Conservation (phyloP, 1,284 basidiomycete species). For the Abortiporus biennis region DNA sequence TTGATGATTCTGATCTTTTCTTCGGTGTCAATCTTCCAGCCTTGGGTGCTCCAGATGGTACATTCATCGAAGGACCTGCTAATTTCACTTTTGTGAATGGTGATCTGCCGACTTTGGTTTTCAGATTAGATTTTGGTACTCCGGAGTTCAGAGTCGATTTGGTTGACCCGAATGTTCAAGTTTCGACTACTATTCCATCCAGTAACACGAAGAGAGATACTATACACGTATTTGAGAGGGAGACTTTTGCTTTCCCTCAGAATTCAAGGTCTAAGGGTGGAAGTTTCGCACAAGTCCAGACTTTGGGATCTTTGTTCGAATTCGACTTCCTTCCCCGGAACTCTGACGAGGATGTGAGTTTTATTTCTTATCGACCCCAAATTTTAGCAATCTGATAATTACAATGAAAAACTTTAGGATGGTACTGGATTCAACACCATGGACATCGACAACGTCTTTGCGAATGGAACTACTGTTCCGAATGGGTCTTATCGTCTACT, state of each 20-base stretch:
- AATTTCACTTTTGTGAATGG: conserved; percentile 48
- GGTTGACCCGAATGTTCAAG: conserved; percentile 26
- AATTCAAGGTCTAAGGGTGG: conserved; percentile 7
- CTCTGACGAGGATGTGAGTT: conserved; percentile 28
- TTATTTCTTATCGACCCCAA: conserved; percentile 9
- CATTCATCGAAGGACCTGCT: conserved; percentile 29
- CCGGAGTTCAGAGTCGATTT: conserved; percentile 40
- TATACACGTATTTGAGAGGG: conserved; percentile 11
- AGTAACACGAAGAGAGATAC: conserved; percentile 17
- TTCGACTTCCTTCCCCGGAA: conserved; percentile 32
- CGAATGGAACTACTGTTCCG: conserved; percentile 53
- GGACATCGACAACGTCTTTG: conserved; percentile 36
- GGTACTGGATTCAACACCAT: conserved; percentile 34
- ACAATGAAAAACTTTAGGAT: conserved; percentile 20
- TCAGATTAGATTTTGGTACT: conserved; percentile 50
- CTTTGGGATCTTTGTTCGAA: conserved; percentile 33
- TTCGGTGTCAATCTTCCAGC: conserved; percentile 39
- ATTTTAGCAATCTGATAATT: conserved; percentile 9
- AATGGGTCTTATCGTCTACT: conserved; percentile 58
- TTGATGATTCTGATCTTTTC: conserved; percentile 43
- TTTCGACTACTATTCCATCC: conserved; percentile 23
- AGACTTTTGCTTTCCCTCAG: conserved; percentile 16
- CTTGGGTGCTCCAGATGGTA: conserved; percentile 33
- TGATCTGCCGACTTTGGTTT: conserved; percentile 39
- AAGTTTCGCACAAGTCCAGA: conserved; percentile 30